Conservation (phyloP, 768 basidiomycete genomes). For the Boletus eberwhitei region DNA sequence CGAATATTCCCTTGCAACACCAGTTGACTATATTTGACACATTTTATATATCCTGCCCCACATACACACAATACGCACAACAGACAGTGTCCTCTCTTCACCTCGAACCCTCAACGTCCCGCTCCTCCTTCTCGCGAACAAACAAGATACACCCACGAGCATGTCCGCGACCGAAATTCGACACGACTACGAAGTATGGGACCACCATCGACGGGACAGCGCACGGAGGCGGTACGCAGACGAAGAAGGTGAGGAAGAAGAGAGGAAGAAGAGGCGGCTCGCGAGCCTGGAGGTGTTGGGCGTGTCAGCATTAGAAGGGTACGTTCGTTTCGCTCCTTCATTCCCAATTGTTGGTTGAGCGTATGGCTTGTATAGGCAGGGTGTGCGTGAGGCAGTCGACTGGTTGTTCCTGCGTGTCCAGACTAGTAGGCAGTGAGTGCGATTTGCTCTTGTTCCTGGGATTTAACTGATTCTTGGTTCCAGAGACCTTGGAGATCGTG, state of each 20-base stretch:
- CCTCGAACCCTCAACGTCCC: slow-evolving; percentile 90
- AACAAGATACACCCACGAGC: slow-evolving; percentile 81
- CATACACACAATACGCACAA: background rate
- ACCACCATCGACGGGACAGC: slow-evolving; percentile 70
- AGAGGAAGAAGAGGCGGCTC: slow-evolving; percentile 49
- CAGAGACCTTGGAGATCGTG: slow-evolving; percentile 21
- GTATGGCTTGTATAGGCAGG: slow-evolving; percentile 52
- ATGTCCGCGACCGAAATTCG: slow-evolving; percentile 89
- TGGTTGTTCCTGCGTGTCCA: slow-evolving; percentile 95
- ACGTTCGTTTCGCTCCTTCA: slow-evolving; percentile 16
- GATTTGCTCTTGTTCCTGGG: background rate
- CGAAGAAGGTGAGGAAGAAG: slow-evolving; percentile 44
- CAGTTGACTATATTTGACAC: background rate
- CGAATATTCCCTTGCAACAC: too few species aligned
- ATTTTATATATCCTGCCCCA: too few species aligned
- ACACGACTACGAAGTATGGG: slow-evolving; percentile 85
- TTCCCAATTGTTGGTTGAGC: background rate
- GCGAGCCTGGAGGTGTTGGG: slow-evolving; percentile 89
- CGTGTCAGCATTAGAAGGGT: slow-evolving; percentile 90
- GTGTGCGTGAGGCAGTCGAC: slow-evolving; percentile 85
- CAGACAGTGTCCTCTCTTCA: slow-evolving; percentile 82
- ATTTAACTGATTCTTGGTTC: background rate
- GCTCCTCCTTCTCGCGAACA: slow-evolving; percentile 90
- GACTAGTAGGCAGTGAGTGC: slow-evolving; percentile 67
- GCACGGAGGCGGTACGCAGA: slow-evolving; percentile 53